These are phyloP conservation scores for Phaeotremella skinneri DNA, from an alignment of 768 basidiomycete species.

Conservation along the genomic window DNA sequence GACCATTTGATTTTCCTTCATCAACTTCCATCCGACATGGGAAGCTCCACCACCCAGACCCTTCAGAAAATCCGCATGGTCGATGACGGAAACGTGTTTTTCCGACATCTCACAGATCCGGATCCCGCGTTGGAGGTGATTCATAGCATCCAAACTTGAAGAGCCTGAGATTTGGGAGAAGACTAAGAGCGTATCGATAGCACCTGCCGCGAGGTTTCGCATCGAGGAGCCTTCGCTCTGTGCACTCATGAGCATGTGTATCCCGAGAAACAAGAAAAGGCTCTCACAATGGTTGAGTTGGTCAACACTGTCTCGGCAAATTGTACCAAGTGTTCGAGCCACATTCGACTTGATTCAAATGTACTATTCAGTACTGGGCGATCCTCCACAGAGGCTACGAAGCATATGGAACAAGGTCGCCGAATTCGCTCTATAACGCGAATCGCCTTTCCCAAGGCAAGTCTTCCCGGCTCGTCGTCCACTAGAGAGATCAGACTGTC, in stretches of 20 bases:
- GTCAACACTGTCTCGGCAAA: conserved; percentile 15
- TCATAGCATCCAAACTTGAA: too few relatives aligned
- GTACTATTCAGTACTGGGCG: background rate
- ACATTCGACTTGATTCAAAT: conserved; percentile 5
- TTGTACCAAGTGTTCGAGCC: conserved; percentile 8
- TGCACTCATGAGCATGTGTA: background rate
- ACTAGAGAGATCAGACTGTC: conserved; percentile 15
- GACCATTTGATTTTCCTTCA: too few relatives aligned
- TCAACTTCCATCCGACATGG: too few relatives aligned
- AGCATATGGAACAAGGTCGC: conserved; percentile 22
- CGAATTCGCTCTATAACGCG: conserved; percentile 32
- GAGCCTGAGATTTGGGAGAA: conserved; percentile 10
- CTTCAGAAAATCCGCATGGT: too few relatives aligned
- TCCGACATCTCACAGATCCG: too few relatives aligned
- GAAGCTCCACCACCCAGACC: too few relatives aligned
- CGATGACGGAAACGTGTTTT: too few relatives aligned
- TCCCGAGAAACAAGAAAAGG: background rate
- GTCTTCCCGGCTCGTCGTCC: conserved; percentile 2
- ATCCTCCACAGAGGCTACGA: background rate
- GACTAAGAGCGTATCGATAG: conserved; percentile 21
- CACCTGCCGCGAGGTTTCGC: conserved; percentile 13
- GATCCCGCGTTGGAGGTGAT: too few relatives aligned
- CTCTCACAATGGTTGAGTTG: conserved; percentile 14
- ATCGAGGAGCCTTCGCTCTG: too few relatives aligned
- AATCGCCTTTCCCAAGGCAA: conserved; percentile 25